Base-by-base conservation (phyloP, 2,329 filamentous ascomycete genomes). In the Sclerotinia subarctica region DNA sequence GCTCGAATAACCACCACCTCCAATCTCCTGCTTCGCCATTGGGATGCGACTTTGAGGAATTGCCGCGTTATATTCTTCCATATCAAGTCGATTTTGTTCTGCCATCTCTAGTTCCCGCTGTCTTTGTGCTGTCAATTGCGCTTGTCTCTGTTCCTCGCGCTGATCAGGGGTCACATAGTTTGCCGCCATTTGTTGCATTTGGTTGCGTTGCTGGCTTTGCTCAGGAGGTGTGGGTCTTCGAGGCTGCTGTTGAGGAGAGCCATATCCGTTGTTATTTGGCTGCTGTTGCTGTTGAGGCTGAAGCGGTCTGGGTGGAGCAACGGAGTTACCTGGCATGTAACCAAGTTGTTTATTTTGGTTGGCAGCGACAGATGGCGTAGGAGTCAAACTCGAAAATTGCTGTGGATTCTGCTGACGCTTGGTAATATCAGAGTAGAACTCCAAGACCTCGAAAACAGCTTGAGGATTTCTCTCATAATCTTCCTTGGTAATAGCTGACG, bases 381-480 rank as follows among this genome's bases (percentile, higher is more conserved):
- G 88, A 0, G 88, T 89, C 64, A 90, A 81, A 74, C 86, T 89
- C 35, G 89, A 81, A 76, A 89, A 93, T 74, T 86, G 84, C 72
- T 86, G 84, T 13, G 89, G 89, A 76, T 93, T 88, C 68, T 93
- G 88, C 63, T 86, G 85, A 70, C 90, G 84, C 81, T 93, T 93
- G 71, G 90, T 90, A 59, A 94, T 90, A 78, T 93, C 91, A 1
- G 91, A 92, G 80, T 94, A 94, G 80, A 94, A 94, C 78, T 94
- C 90, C 24, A 94, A 82, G 56, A 93, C 91, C 77, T 94, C 91
- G 67, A 93, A 89, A 35, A 88, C 90, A 69, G 88, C 93, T 81
- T 94, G 90, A 6, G 95, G 95, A 76, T 99, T 97, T 77, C 95
- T 94, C 80, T 96, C 93, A 80, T 98, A 98, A 78, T 99, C 95